Evolutionary conservation across 495 filamentous ascomycete genomes (phyloP), one percentile per base, ranked within the genome.

Genomic region (Astrothelium macrocarpum): DNA sequence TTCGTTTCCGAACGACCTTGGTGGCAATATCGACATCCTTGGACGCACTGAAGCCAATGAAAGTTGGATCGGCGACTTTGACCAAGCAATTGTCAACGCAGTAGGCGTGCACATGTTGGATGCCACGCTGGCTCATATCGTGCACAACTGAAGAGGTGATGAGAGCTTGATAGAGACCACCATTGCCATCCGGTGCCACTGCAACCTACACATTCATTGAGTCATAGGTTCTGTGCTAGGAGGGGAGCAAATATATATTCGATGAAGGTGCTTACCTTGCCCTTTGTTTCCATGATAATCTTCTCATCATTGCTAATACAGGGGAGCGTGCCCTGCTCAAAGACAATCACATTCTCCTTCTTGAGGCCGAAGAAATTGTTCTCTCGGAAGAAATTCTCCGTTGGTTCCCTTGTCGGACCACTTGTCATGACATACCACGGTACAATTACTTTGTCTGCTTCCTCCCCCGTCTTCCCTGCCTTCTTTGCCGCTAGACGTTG

Each of bases 351-450:
- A 74, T 97, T 91, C 74, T 87, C 85, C 74, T 90, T 83, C 56
- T 86, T 77, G 59, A 99, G 77, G 1, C 95, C 93, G 72, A 99
- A 99, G 76, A 90, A 97, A 29, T 84, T 82, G 77, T 97, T 79
- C 73, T 95, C 78, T 75, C 88, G 78, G 75, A 99, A 99, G 80
- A 91, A 99, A 62, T 87, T 82, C 81, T 96, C 90, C 9, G 94
- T 99, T 11, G 91, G 89, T 61, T 84, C 84, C 67, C 92, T 83
- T 14, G 94, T 99, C n/a, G 94, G 95, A 11, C 94, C 94, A 69
- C 90, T 95, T 65, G 94, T 99, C 94, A 99, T 99, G 71, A 99
- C 88, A 78, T 97, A 99, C 94, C 94, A 99, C 7, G 94, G 95
- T 32, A 99, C 86, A 9, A 87, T 82, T 32, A 89, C 87, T 64